Evolutionary conservation across 2,329 filamentous ascomycete species (phyloP), one percentile per base, ranked within the genome.

Genomic region (Microcyclospora tardicrescens): DNA sequence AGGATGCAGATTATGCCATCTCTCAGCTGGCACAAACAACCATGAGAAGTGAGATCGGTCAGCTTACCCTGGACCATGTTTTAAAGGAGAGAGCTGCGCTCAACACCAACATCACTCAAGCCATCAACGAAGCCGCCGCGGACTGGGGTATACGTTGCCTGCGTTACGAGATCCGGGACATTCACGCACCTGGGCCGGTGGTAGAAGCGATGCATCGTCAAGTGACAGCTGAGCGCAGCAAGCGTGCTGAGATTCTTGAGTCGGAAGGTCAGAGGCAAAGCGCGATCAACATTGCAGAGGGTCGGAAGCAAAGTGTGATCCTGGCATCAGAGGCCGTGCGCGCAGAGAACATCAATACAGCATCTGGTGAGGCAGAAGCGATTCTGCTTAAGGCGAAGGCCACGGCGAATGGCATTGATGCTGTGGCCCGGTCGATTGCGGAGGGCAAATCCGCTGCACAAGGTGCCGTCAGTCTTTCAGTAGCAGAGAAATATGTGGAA

Each of bases 151-250:
- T 98, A 14, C 84, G 85, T 28, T 98, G 91, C 59, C 72, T 98
- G 44, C 81, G 91, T 42, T 98, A 98, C 68, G 91, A 98, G 65
- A 98, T 98, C 60, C 75, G 91, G 50, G 91, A 98, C 62, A 98
- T 98, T 55, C 91, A 98, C 64, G 91, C 91, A 0, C 91, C 91
- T 2, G 84, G 80, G 27, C 81, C 82, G 36, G 91, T 98, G 10
- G 89, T 96, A 43, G 84, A 87, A 54, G 91, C 91, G 54, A 98
- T 98, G 91, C 91, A 98, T 68, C 77, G 91, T 47, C 89, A 96
- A 61, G 91, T 98, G 36, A 96, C 91, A 0, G 91, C 91, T 13
- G 91, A 98, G 68, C 82, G 91, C 32, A 93, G 84, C 56, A 98
- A 98, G 73, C 81, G 91, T 47, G 91, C 91, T 40, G 91, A 98